These are phyloP conservation scores for Garcileccinum viscosum DNA, from an alignment of 1,284 basidiomycete species.

Conservation along the genomic window DNA sequence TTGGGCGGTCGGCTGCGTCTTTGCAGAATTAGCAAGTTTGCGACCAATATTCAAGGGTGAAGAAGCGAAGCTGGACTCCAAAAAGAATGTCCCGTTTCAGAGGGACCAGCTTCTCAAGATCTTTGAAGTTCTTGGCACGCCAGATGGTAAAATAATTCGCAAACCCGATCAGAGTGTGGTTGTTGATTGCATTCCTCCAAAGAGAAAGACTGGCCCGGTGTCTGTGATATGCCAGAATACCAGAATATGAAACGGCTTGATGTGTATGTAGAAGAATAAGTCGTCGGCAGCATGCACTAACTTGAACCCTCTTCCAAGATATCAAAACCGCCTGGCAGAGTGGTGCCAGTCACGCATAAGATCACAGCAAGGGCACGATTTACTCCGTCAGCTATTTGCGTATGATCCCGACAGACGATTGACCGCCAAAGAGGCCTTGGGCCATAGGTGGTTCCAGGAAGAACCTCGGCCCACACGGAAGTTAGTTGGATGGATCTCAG, in stretches of 20 bases:
- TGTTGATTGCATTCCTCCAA: constrained; percentile 7
- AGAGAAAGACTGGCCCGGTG: constrained; percentile 88
- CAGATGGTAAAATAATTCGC: constrained; percentile 63
- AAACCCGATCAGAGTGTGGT: background rate
- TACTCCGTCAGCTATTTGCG: constrained; percentile 83
- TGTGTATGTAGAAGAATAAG: constrained; percentile 52
- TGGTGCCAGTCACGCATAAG: constrained; percentile 82
- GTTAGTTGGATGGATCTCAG: constrained; percentile 47
- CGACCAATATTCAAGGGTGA: constrained; percentile 99
- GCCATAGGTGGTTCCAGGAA: constrained; percentile 83
- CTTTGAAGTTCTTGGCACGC: constrained; percentile 92
- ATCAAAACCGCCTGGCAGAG: constrained; percentile 67
- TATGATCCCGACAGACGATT: constrained; percentile 92
- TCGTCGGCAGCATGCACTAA: constrained; percentile 1
- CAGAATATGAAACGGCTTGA: constrained; percentile 84
- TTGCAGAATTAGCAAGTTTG: constrained; percentile 92
- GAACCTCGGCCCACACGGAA: constrained; percentile 78
- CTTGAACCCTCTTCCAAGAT: constrained; percentile 46
- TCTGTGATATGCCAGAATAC: constrained; percentile 90
- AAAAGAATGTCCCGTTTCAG: constrained; percentile 94
- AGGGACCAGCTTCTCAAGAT: constrained; percentile 94
- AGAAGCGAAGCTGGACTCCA: constrained; percentile 93
- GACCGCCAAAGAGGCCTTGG: constrained; percentile 81
- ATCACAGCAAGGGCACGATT: constrained; percentile 74
- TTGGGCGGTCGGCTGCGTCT: constrained; percentile 97